Evolutionary conservation across 257 asterid species (phyloP).

Genomic region (Plantago elongata): DNA sequence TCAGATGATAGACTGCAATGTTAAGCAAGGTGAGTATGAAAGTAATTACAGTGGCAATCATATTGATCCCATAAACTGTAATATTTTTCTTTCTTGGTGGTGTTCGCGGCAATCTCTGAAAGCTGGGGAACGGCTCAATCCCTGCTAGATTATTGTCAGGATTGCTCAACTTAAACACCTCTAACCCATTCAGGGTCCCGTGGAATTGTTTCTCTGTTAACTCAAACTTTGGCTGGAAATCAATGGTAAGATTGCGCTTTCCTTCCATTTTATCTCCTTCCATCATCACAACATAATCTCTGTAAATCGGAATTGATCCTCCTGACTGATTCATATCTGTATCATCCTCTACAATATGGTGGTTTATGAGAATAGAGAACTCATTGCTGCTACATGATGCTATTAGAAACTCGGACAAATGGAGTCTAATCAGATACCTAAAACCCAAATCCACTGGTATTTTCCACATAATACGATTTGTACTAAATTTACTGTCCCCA

Average conservation of each 20-base stretch:
- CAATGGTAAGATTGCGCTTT: constrained; percentile 32
- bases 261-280: constrained; percentile 52
- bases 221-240: constrained; percentile 32
- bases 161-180: constrained; percentile 62
- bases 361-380: constrained; percentile 39
- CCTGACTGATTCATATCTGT: constrained; percentile 33
- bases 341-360: constrained; percentile 40
- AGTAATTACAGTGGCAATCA: constrained; percentile 30
- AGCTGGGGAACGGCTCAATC: constrained; percentile 11
- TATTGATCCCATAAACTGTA: constrained; percentile 17
- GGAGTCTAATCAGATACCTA: constrained; percentile 61
- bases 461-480: constrained; percentile 39
- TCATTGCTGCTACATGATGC: constrained; percentile 21
- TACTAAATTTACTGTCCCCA: constrained; percentile 15
- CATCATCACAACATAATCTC: constrained; percentile 56
- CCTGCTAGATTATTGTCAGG: constrained; percentile 64
- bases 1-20: constrained; percentile 36
- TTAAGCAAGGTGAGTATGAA: constrained; percentile 34
- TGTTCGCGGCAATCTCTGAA: constrained; percentile 14
- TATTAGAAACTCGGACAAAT: constrained; percentile 38
- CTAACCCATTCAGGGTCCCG: constrained; percentile 40
- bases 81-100: constrained; percentile 24
- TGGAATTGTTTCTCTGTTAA: constrained; percentile 17
- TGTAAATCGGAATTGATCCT: constrained; percentile 32
- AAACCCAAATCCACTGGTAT: constrained; percentile 57